Conservation (phyloP, 495 filamentous ascomycete genomes). For the Acidomyces sp. region DNA sequence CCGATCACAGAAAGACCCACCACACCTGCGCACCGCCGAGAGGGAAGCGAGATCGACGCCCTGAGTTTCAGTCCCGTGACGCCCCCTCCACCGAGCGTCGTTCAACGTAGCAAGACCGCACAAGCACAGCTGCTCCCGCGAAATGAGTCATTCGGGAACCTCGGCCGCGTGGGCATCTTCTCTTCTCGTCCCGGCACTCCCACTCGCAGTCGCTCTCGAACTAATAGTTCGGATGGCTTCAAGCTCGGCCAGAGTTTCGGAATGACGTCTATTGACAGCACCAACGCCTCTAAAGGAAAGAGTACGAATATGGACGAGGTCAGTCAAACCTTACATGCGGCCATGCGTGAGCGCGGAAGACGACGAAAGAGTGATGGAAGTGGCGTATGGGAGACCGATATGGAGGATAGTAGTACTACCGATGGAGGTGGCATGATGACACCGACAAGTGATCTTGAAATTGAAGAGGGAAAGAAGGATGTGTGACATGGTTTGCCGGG, state of each 20-base stretch:
- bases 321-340: constrained; percentile 68
- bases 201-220: constrained; percentile 58
- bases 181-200: constrained; percentile 69
- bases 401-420: not conserved
- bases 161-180: constrained; percentile 76
- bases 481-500: no score
- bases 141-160: constrained; percentile 85
- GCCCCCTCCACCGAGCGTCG: constrained; percentile 1
- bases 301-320: constrained; percentile 70
- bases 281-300: constrained; percentile 27
- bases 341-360: constrained; percentile 73
- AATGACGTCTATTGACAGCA: constrained; percentile 59
- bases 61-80: constrained; percentile 3
- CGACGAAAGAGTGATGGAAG: constrained; percentile 51
- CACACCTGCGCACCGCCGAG: constrained; percentile 3
- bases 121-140: constrained; percentile 48
- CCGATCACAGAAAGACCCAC: constrained; percentile 10
- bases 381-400: constrained; percentile 22
- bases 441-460: not conserved
- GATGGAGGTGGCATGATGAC: not conserved
- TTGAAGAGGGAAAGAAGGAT: constrained; percentile 2
- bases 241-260: constrained; percentile 30
- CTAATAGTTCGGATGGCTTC: constrained; percentile 40
- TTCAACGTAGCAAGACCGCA: not conserved
- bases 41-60: constrained; percentile 6